phyloP scores from a whole-genome alignment of 306 rosid genomes.

The Quercus ilex region DNA sequence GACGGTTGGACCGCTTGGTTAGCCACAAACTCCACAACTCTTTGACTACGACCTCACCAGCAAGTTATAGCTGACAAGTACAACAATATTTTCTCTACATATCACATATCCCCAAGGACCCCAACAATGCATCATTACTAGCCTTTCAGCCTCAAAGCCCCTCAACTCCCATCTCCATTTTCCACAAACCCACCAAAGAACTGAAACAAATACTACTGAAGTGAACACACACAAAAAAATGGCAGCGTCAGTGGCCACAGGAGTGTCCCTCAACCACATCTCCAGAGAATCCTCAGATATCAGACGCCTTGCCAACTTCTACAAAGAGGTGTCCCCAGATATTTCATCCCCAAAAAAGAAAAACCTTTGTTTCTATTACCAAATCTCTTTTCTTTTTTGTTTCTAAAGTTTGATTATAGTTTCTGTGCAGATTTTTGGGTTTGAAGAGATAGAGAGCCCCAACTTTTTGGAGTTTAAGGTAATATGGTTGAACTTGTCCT shows the following conservation, averaged over 20 bases:
- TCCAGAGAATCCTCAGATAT: conserved; percentile 72
- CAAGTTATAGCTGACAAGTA: background rate
- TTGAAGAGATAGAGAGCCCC: conserved; percentile 66
- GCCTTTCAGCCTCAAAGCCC: no score
- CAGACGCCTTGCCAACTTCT: conserved; percentile 72
- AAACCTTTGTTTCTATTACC: background rate
- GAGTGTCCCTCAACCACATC: conserved; percentile 54
- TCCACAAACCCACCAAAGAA: background rate
- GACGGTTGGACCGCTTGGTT: no score
- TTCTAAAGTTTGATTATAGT: background rate
- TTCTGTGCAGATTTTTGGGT: conserved; percentile 59
- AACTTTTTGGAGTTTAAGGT: conserved; percentile 63
- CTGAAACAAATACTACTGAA: background rate
- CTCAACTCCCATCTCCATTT: background rate
- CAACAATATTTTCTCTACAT: no score
- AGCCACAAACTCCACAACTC: background rate
- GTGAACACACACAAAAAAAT: conserved; percentile 6
- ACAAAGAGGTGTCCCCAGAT: conserved; percentile 41
- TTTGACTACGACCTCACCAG: background rate
- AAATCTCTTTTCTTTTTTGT: background rate
- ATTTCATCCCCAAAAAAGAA: background rate
- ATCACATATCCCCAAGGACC: no score
- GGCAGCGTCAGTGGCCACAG: conserved; percentile 39
- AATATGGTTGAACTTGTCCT: conserved; percentile 58
- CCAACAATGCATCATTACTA: background rate